A percentile compares a stretch with the other conserved stretches of the same genome.
Conservation (phyloP, 805 yeast species). For the Cyberlindnera samutprakarnensis region DNA sequence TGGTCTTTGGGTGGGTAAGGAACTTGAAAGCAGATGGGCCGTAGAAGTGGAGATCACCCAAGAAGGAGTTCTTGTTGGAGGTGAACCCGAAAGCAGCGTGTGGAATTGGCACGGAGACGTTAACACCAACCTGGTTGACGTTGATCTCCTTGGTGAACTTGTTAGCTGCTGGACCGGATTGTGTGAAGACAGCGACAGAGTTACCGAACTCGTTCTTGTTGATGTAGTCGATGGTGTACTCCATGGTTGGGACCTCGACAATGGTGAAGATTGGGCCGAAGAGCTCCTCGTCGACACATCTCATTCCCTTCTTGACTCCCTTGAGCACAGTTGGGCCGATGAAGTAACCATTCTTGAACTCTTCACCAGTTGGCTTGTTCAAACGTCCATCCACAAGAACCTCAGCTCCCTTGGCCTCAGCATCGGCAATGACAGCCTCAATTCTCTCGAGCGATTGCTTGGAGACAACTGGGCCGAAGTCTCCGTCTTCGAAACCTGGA, state of each 20-base stretch:
- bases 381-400: slow-evolving; percentile 58
- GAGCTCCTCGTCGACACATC: slow-evolving; percentile 66
- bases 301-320: slow-evolving; percentile 58
- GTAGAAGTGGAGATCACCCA: slow-evolving; percentile 76
- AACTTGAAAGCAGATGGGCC: slow-evolving; percentile 69
- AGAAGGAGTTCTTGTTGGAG: slow-evolving; percentile 68
- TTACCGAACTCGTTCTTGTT: slow-evolving; percentile 58
- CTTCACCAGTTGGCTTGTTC: slow-evolving; percentile 19
- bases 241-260: slow-evolving; percentile 54
- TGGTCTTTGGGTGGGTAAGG: slow-evolving; percentile 72
- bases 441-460: slow-evolving; percentile 50
- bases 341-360: slow-evolving; percentile 58
- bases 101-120: slow-evolving; percentile 76
- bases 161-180: slow-evolving; percentile 61
- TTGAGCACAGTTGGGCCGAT: slow-evolving; percentile 64
- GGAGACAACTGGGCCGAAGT: slow-evolving; percentile 68
- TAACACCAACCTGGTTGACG: slow-evolving; percentile 72
- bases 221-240: slow-evolving; percentile 59
- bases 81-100: slow-evolving; percentile 79
- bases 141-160: slow-evolving; percentile 59
- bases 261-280: slow-evolving; percentile 71
- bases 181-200: slow-evolving; percentile 65
- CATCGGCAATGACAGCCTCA: slow-evolving; percentile 47
- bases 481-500: slow-evolving; percentile 59
- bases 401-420: slow-evolving; percentile 55